These are phyloP conservation scores for Daldinia bambusicola DNA, from an alignment of 495 filamentous ascomycete species.

Conservation along the genomic window DNA sequence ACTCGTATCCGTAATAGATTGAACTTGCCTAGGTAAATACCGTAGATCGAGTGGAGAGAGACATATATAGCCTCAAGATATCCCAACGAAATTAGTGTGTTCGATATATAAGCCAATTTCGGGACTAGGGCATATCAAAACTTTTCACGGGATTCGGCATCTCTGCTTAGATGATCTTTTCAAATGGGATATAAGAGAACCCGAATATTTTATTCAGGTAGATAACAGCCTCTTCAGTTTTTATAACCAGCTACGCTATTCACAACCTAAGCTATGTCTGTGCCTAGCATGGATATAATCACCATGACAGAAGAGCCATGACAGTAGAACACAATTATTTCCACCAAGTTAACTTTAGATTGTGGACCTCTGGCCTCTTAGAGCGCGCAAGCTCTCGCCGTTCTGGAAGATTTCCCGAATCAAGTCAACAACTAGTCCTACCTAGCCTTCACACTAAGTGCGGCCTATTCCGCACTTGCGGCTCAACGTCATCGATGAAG, in stretches of 20 bases:
- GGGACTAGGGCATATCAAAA: not conserved
- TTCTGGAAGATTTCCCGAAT: conserved; percentile 9
- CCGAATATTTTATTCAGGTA: not conserved
- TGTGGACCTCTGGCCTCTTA: conserved; percentile 13
- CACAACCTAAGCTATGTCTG: not conserved
- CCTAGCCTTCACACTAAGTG: conserved; percentile 17
- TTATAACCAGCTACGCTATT: not conserved
- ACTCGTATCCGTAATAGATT: not conserved
- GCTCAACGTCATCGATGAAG: conserved; percentile 25
- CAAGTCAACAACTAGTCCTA: not conserved
- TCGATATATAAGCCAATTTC: not conserved
- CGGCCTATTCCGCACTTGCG: conserved; percentile 22
- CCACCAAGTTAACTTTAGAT: conserved; percentile 4
- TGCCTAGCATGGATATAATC: not conserved
- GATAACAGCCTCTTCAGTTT: not conserved
- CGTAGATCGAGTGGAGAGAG: conserved; percentile 3
- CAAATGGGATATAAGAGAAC: not conserved
- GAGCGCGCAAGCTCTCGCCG: conserved; percentile 8
- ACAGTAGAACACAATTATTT: not conserved
- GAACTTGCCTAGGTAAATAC: not conserved
- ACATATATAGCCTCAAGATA: conserved; percentile 1
- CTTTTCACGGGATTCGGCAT: not conserved
- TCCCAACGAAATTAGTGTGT: not conserved
- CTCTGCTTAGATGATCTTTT: not conserved
- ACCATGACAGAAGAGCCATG: not conserved